phyloP scores from a whole-genome alignment of 306 rosid genomes.

The Delonix regia region DNA sequence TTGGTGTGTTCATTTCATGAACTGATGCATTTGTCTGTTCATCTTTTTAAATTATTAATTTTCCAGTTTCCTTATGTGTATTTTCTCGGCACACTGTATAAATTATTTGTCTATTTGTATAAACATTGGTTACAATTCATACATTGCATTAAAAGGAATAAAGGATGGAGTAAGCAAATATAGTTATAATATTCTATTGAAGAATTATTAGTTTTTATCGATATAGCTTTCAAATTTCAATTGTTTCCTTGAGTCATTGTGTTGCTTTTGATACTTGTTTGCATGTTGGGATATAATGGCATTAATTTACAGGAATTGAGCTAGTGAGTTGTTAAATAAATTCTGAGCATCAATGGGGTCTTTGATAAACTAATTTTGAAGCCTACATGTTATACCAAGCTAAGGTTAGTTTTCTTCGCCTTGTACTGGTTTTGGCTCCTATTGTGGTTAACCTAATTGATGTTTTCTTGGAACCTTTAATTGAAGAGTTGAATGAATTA shows the following conservation, averaged over 20 bases:
- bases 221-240: constrained; percentile 4
- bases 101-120: too few species aligned
- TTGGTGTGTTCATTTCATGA: too few species aligned
- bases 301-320: constrained; percentile 28
- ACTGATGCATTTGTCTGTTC: too few species aligned
- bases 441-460: constrained; percentile 19
- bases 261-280: constrained; percentile 48
- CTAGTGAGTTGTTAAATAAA: constrained; percentile 19
- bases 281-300: constrained; percentile 37
- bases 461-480: too few species aligned
- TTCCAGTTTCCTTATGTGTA: too few species aligned
- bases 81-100: too few species aligned
- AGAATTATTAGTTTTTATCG: constrained; percentile 27
- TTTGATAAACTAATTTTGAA: constrained; percentile 30
- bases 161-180: too few species aligned
- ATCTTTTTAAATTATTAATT: too few species aligned
- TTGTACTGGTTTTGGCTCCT: constrained; percentile 12
- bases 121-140: too few species aligned
- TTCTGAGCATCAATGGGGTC: constrained; percentile 21
- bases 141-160: too few species aligned
- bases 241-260: constrained; percentile 37
- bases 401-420: constrained; percentile 39
- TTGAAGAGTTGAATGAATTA: too few species aligned
- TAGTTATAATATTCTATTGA: too few species aligned
- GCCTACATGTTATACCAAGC: constrained; percentile 34